These are phyloP conservation scores for Cephaloascus fragrans DNA, from an alignment of 805 yeast species.

Conservation along the genomic window DNA sequence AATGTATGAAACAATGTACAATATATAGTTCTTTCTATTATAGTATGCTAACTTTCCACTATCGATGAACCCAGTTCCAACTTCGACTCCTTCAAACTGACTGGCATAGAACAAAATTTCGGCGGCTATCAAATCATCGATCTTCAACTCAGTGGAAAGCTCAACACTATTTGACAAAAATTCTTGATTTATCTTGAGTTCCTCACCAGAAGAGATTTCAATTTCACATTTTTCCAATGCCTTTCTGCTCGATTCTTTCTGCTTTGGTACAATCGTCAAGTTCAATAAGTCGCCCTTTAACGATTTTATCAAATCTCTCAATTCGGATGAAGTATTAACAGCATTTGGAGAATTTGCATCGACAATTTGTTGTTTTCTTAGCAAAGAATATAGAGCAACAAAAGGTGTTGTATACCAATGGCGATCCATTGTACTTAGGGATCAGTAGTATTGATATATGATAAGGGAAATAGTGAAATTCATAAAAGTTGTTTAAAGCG, in stretches of 20 bases:
- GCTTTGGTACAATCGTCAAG: constrained; percentile 30
- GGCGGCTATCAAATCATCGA: constrained; percentile 73
- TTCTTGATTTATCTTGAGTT: constrained; percentile 52
- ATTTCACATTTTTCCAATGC: constrained; percentile 28
- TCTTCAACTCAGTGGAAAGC: constrained; percentile 53
- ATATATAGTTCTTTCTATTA: constrained; percentile 59
- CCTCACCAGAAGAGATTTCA: constrained; percentile 42
- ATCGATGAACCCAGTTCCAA: constrained; percentile 43
- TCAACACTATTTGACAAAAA: constrained; percentile 52
- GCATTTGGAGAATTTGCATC: no score
- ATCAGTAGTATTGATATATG: no score
- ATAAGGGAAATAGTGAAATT: no score
- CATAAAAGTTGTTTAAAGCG: no score
- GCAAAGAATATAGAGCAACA: no score
- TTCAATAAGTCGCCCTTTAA: constrained; percentile 34
- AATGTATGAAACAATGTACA: constrained; percentile 48
- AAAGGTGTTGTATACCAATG: no score
- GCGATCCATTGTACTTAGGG: no score
- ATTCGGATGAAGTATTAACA: no score
- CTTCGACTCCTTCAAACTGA: constrained; percentile 18
- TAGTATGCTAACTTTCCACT: constrained; percentile 62
- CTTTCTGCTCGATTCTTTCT: constrained; percentile 26
- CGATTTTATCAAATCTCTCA: constrained; percentile 14
- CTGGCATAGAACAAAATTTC: constrained; percentile 49
- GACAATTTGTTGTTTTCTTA: no score